Base-by-base conservation (phyloP, 1,284 basidiomycete genomes). In the Porphyrellus sp. region DNA sequence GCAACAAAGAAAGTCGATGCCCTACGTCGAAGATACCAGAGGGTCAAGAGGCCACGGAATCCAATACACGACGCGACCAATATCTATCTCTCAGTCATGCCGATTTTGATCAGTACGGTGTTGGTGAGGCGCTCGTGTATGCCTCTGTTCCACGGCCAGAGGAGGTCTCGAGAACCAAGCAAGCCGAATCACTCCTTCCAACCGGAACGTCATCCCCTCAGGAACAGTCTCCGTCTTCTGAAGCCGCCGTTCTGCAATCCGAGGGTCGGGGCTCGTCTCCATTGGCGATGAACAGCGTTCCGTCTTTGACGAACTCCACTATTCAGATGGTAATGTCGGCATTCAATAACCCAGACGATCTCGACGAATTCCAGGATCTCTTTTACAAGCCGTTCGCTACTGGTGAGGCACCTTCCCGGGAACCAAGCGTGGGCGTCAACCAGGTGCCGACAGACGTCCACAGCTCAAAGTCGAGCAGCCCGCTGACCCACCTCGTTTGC, bases 321-420 rank as follows among this genome's bases (percentile, higher is more conserved):
- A 34, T 75, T 61, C 55, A 67, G 63, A 45, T 75, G 74, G 46
- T 74, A 65, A 38, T 72, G 70, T 46, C 71, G 59, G 46, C 72
- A 51, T 65, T 86, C 38, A 78, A 79, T 16, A 77, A 74, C 51
- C 72, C 76, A 0, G 83, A 85, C 51, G 85, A 87, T 57, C 72
- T 89, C 6, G 83, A 86, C 24, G 75, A 78, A 23, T 89, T 85
- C 72, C 78, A 78, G 31, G 83, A 88, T 60, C 71, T 89, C 12
- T 89, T 89, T 68, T 88, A 85, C 62, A 73, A 74, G 40, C 79
- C 82, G 55, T 37, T 46, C 1, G n/a, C 45, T 28, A 1, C 40
- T 15, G 37, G 46, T 5, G 40, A 30, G 21, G 44, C 37, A 33
- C 51, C 28, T 24, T 15, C 34, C 23, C 41, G 34, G 15, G 60